These are phyloP conservation scores for Coelastrella sp. DNA, from an alignment of 139 green algal species.

Conservation along the genomic window DNA sequence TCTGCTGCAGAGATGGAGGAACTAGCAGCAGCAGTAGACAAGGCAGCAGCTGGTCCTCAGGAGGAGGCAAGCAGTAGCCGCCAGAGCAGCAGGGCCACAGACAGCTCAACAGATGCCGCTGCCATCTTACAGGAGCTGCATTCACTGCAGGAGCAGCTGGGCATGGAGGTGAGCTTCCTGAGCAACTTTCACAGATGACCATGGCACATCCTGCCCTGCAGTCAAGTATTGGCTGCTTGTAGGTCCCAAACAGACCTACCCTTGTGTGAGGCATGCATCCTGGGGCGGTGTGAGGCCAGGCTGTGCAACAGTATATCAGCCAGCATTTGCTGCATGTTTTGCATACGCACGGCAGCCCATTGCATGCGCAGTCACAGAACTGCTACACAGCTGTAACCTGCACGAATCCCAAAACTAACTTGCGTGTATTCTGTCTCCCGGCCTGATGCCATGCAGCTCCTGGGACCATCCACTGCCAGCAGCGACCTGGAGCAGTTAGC, in stretches of 20 bases:
- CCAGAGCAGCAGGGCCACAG: neutral
- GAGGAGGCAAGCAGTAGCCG: neutral
- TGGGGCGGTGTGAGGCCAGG: too few species aligned
- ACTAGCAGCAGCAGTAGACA: conserved; percentile 11
- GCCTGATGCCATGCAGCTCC: neutral
- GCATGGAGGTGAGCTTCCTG: conserved; percentile 13
- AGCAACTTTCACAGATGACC: too few species aligned
- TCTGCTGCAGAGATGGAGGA: neutral
- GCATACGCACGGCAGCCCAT: too few species aligned
- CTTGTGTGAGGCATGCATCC: too few species aligned
- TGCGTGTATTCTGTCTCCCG: neutral
- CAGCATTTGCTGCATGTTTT: too few species aligned
- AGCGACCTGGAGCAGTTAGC: conserved; percentile 23
- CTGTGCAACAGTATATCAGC: too few species aligned
- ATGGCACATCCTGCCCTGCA: too few species aligned
- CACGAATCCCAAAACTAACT: neutral
- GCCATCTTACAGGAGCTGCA: conserved; percentile 32
- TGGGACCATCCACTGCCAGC: neutral
- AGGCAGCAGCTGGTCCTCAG: neutral
- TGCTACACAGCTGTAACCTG: neutral
- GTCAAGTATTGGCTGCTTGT: too few species aligned
- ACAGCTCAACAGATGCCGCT: conserved; percentile 21
- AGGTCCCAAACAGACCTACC: too few species aligned
- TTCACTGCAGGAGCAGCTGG: conserved; percentile 39
- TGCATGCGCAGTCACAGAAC: too few species aligned